Evolutionary conservation across 2,329 filamentous ascomycete species (phyloP), one percentile per base, ranked within the genome.

Genomic region (Colletotrichum sublineola): DNA sequence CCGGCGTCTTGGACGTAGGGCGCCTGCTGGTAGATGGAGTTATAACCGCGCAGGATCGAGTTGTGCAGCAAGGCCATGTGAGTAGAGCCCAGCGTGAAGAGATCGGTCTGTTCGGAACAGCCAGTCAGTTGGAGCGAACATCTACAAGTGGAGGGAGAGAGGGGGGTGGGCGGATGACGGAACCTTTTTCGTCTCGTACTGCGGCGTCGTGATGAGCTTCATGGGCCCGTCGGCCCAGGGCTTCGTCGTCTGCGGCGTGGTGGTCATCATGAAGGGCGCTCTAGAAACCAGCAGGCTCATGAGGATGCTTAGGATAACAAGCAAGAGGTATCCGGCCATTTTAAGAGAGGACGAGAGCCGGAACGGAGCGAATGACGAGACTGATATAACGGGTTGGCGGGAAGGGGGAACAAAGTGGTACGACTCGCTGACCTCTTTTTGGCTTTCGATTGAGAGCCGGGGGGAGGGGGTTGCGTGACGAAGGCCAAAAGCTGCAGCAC

Each of bases 31-130:
- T 88, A 90, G 77, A 92, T 90, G 76, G 85, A 87, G 80, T 92
- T 92, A 82, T 88, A 90, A 66, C 89, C 88, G 53, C 90, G 88
- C 74, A 91, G 86, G 76, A 92, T 87, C 68, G 86, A 82, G 76
- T 92, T 92, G 83, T 92, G 89, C 62, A 90, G 81, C 63, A 91
- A 79, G 3, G 85, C 84, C 89, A 91, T 91, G 79, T 91, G 87
- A 20, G 88, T 89, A 0, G 89, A 88, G 31, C 87, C 87, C 0
- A 83, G 84, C 1, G 87, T 89, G 79, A 90, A 91, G 74, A 89
- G 82, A 76, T 91, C 88, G 48, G 86, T 86, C 86, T 88, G 73
- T 31, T 55, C 38, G 44, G 44, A 24, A 24, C 7, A 60, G 58
- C 67, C 38, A n/a, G 65, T 73, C 55, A 75, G 68, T 50, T 24